Conservation (phyloP, 2,329 filamentous ascomycete genomes). For the Pseudogymnoascus sp. region DNA sequence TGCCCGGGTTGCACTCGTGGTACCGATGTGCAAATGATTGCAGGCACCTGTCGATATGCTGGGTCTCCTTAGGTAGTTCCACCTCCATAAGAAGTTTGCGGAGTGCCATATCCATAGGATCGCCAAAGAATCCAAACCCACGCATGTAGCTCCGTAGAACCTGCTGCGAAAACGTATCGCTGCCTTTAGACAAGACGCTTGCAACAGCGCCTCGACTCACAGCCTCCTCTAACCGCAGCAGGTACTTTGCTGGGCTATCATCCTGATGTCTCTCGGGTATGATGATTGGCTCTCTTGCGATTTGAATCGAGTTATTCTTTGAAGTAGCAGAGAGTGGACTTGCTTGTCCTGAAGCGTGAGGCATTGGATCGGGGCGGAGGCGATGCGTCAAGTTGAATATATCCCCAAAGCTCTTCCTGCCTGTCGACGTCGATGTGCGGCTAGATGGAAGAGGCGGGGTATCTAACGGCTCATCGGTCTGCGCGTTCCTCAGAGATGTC, state of each 20-base stretch:
- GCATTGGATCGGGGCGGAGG: slow-evolving; percentile 75
- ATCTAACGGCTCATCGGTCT: slow-evolving; percentile 61
- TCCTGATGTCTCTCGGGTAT: slow-evolving; percentile 77
- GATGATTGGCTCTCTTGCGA: slow-evolving; percentile 62
- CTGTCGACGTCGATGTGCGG: slow-evolving; percentile 79
- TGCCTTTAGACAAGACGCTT: slow-evolving; percentile 76
- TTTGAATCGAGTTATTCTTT: slow-evolving; percentile 75
- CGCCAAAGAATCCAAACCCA: slow-evolving; percentile 88
- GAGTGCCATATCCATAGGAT: slow-evolving; percentile 96
- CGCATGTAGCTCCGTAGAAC: slow-evolving; percentile 93
- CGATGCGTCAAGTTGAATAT: slow-evolving; percentile 69
- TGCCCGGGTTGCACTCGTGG: slow-evolving; percentile 95
- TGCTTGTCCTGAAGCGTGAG: slow-evolving; percentile 62
- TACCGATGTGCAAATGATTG: slow-evolving; percentile 95
- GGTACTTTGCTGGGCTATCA: slow-evolving; percentile 84
- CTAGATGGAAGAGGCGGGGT: slow-evolving; percentile 49
- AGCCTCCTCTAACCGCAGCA: slow-evolving; percentile 73
- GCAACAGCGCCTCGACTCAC: slow-evolving; percentile 78
- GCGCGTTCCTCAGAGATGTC: slow-evolving; percentile 70
- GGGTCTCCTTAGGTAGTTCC: slow-evolving; percentile 91
- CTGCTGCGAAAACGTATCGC: slow-evolving; percentile 73
- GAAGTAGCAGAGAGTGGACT: slow-evolving; percentile 66
- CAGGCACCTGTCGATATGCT: slow-evolving; percentile 92
- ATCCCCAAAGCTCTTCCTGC: slow-evolving; percentile 87
- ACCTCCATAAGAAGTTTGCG: slow-evolving; percentile 95